These are phyloP conservation scores for Dioscorea dumetorum DNA, from an alignment of 106 monocot species.

Conservation along the genomic window DNA sequence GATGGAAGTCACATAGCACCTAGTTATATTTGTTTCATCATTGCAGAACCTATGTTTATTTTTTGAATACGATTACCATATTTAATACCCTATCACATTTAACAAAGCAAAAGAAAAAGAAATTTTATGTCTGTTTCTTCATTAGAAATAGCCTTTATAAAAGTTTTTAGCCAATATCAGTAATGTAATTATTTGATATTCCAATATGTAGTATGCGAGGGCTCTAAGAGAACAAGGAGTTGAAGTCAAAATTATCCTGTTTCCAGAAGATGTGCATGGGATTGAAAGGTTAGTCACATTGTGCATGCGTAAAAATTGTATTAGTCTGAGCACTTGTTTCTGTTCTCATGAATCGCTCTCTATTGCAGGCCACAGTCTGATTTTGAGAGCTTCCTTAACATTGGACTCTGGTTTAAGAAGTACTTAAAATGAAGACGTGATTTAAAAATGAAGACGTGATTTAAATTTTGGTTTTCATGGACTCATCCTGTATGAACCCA, in stretches of 20 bases:
- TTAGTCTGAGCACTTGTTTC: neutral
- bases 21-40: no score
- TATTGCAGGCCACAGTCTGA: conserved; percentile 87
- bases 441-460: neutral
- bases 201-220: conserved; percentile 65
- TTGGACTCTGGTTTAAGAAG: conserved; percentile 94
- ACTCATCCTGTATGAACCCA: neutral
- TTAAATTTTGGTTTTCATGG: neutral
- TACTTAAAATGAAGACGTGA: conserved; percentile 25
- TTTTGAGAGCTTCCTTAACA: conserved; percentile 90
- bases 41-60: no score
- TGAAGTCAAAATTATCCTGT: conserved; percentile 77
- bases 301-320: neutral
- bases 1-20: no score
- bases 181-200: neutral
- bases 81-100: no score
- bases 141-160: no score
- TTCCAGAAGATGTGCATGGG: conserved; percentile 82
- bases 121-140: no score
- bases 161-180: no score
- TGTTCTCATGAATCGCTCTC: neutral
- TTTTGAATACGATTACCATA: no score
- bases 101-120: no score
- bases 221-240: conserved; percentile 79
- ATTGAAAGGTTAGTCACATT: conserved; percentile 53